Evolutionary conservation across 2,329 filamentous ascomycete species (phyloP), one percentile per base, ranked within the genome.

Genomic region (Cladosporium halotolerans): DNA sequence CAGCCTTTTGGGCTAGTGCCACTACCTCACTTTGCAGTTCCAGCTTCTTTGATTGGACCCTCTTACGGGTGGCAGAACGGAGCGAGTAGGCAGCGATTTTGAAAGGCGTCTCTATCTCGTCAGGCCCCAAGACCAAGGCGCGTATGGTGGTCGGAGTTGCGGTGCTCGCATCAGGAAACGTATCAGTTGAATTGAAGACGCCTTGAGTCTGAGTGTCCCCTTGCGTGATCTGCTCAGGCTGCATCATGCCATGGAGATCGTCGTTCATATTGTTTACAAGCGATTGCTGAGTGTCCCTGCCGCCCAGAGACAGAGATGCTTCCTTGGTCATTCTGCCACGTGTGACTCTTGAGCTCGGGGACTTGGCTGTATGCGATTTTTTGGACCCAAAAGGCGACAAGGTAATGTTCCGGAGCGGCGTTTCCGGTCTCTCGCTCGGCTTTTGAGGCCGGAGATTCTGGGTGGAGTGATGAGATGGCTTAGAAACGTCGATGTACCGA

Each of bases 161-260:
- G n/a, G 43, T 54, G 7, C n/a, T 23, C 10, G 23, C 44, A 33
- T 47, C 45, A 16, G 46, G 43, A 39, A 14, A 13, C 36, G 36
- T 16, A 9, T 13, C 2, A 13, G 36, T 16, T 14, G 36, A 14
- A n/a, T 4, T 4, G 23, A 42, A 42, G 19, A 28, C 45, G 41
- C 42, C 39, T 44, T 66, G 62, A 2, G 58, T 60, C 32, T 68
- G 66, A 9, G 66, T 68, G 38, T 68, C 66, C 14, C 65, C 66
- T 55, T 68, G 65, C 4, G 60, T 65, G 14, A 66, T 54, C 14
- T 48, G 49, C 44, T 67, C 63, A 2, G 64, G 53, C 40, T 60
- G 58, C 62, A 66, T 58, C 62, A 66, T 65, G 32, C 45, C 34
- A 16, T 57, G 42, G 3, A 68, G 55, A 11, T 55, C 57, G 19